Evolutionary conservation across 352 stramenopile species (phyloP), one percentile per base, ranked within the genome.

Genomic region (Phytophthora macrochlamydospora): DNA sequence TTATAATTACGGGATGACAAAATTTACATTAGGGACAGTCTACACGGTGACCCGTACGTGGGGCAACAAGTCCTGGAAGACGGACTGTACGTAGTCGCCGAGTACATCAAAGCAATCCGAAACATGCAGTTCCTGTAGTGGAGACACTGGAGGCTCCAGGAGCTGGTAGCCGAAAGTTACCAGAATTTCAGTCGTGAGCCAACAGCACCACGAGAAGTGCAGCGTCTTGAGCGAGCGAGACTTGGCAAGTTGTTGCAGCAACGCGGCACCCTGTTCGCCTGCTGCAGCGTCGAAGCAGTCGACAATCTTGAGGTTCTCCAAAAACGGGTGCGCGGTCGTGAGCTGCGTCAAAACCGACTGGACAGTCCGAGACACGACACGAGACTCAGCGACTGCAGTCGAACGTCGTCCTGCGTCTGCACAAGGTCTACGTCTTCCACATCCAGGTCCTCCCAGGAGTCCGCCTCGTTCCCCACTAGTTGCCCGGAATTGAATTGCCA

Each of bases 201-300:
- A 93, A 62, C 79, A 85, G 70, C 85, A 93, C 85, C 85, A 93
- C n/a, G 85, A 90, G 40, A 93, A 82, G 38, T 82, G 79, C 50
- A 93, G 60, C 44, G 79, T 81, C 69, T 85, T 87, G 43, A 93
- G 79, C 11, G 65, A 62, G 18, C 81, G 79, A 58, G 73, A 91
- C 40, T 66, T 72, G 18, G 81, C 67, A 13, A 93, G 56, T 31
- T 87, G 68, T 45, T 74, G 66, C 14, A 93, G 59, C n/a, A 91
- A 51, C 31, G 69, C 71, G 9, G 69, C 69, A 44, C 79, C 78
- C 30, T 80, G 66, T 32, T 77, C 72, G 29, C 71, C 68, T 45
- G 77, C 69, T 28, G 69, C 64, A 48, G 72, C 65, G 29, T 93
- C 85, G 30, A 93, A 93, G 59, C 81, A 91, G 63, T 93, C 83